These are phyloP conservation scores for Cutaneotrichosporon spelunceum DNA, from an alignment of 1,284 basidiomycete genomes.

Conservation along the genomic window DNA sequence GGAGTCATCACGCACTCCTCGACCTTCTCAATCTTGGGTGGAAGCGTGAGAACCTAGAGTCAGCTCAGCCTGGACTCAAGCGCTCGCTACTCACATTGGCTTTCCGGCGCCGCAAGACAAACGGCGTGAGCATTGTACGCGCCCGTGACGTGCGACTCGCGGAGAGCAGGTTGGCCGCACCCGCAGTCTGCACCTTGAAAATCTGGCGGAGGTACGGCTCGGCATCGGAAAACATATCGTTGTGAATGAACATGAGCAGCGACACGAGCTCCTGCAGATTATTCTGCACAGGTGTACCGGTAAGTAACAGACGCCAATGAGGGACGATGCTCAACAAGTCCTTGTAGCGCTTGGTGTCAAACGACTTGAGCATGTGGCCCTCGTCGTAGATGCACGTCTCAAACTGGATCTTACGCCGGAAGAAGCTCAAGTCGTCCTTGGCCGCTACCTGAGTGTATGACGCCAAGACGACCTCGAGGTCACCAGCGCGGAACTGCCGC, in stretches of 20 bases:
- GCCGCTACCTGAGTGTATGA: conserved; percentile 93
- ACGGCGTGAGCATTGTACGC: conserved; percentile 99
- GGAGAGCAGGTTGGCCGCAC: conserved; percentile 71
- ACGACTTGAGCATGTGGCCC: conserved; percentile 95
- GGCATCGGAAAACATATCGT: conserved; percentile 76
- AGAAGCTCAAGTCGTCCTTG: conserved; percentile 83
- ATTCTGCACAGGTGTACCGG: conserved; percentile 87
- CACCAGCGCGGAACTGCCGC: conserved; percentile 59
- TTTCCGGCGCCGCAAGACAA: conserved; percentile 92
- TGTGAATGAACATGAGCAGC: conserved; percentile 96
- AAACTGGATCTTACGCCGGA: conserved; percentile 80
- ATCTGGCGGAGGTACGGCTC: conserved; percentile 80
- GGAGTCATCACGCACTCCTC: conserved; percentile 92
- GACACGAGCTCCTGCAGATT: conserved; percentile 90
- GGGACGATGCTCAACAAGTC: conserved; percentile 80
- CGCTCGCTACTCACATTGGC: conserved; percentile 61
- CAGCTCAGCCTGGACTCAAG: background rate
- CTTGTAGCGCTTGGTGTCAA: conserved; percentile 90
- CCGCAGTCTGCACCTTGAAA: conserved; percentile 82
- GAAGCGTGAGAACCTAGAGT: conserved; percentile 77
- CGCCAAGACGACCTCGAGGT: conserved; percentile 91
- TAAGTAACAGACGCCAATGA: conserved; percentile 86
- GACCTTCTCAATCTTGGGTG: conserved; percentile 85
- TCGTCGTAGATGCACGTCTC: conserved; percentile 94
- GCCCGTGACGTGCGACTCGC: conserved; percentile 88